Evolutionary conservation across 352 stramenopile genomes (phyloP), one percentile per base, ranked within the genome.

Genomic region (Phytophthora hibernalis): DNA sequence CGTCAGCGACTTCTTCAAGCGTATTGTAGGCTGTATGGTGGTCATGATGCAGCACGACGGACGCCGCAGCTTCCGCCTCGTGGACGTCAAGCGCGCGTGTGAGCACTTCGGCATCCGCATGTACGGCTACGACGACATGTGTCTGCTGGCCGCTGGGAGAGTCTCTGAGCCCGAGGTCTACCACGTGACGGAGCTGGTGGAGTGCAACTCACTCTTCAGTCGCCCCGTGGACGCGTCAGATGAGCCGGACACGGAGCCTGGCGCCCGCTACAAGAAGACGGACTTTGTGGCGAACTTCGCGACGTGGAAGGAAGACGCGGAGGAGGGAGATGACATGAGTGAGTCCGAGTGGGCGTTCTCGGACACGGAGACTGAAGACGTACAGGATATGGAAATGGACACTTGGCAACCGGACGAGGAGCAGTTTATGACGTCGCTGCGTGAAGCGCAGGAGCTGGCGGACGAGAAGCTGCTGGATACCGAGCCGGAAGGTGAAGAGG

Each of bases 101-200:
- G 71, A 77, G 24, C 66, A 87, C 50, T 83, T 87, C 40, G 84
- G 83, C 12, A 91, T 93, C 49, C 70, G 72, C 6, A 57, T 96
- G 54, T 96, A 96, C 42, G 87, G 87, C 45, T 93, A 91, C 65
- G 84, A 93, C 61, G 85, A 94, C 49, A 76, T 91, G 68, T 91
- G 82, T 56, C 48, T 80, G 45, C 48, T 94, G 22, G 70, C 48
- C 20, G 68, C 50, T 44, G 58, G 71, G 4, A 45, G 67, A 1
- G 47, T 57, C 18, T 65, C 61, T 20, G 65, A 65, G 7, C 65
- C 62, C 35, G 65, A 84, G n/a, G 48, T 64, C 7, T 84, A 75
- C 43, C 85, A 92, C 51, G 76, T 94, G 47, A 94, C 80, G 1
- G 85, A 94, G 69, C 78, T 94, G 45, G 82, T 92, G 5, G 85